Base-by-base conservation (phyloP, 2,329 filamentous ascomycete genomes). In the Ophiocordyceps unilateralis region DNA sequence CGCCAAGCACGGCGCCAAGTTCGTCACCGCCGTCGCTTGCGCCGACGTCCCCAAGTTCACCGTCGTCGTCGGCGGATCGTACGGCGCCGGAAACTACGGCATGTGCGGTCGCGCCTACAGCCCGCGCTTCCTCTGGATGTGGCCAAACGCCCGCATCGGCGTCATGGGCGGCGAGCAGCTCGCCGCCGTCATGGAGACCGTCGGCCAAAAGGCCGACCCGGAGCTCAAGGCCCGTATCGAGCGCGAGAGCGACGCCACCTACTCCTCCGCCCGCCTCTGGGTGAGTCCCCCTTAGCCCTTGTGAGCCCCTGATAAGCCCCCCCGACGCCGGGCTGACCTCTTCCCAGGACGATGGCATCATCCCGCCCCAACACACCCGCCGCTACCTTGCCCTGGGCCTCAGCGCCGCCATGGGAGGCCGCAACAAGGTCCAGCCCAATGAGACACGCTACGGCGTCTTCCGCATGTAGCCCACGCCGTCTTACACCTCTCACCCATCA, bases 131-230 rank as follows among this genome's bases (percentile, higher is more conserved):
- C 63, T 96, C 47, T 95, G 86, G 78, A 93, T 89, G 71, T 98
- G 91, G 91, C 91, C 91, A 36, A 94, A 93, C 53, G 87, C 91
- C n/a, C 83, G 83, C 56, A 86, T 94, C 42, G 85, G 84, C 26
- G 88, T 98, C 52, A 98, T 98, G 91, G 91, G 91, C 19, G 74
- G 83, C 36, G 89, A 95, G 63, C 89, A 96, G 66, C 69, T 98
- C 30, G 81, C 81, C 8, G 76, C 81, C 4, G 91, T 98, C 47
- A 96, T 98, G 91, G 84, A 87, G 63, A 83, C 88, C 2, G 89
- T 98, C 0, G 88, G 89, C 9, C 83, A 83, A 62, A 76, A 76
- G 46, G 79, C 78, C 1, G 88, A 95, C 57, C 82, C 83, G 0
- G 81, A 79, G 48, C 67, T 96, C 47, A 84, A 82, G 62, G 77